Base-by-base conservation (phyloP, 768 basidiomycete species). In the Macrocybe gigantea region DNA sequence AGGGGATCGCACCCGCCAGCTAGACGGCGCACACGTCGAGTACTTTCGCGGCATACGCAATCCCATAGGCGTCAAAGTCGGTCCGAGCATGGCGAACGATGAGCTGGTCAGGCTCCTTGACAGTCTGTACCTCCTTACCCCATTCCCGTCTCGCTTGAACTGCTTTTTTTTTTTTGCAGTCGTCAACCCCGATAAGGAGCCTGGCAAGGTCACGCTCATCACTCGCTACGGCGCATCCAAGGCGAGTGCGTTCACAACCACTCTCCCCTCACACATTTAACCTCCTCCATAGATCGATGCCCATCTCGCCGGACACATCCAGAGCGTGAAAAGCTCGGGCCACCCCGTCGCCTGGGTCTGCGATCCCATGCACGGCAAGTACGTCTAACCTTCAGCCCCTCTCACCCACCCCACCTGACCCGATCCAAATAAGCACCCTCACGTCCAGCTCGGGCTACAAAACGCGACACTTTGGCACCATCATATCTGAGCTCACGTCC, bases 301-400 rank as follows among this genome's bases (percentile, higher is more conserved):
- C 30, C 75, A 82, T 57, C 82, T 98, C 6, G 75, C 92, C 0
- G 74, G 65, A 0, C 95, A 98, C 62, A 94, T 99, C 61, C 62
- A 64, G 9, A 85, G 82, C 6, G 94, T 99, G 11, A 83, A 88
- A 59, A 53, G 67, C 43, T 85, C 91, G 2, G 80, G 78, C 0
- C 93, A 98, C 61, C 88, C 88, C 1, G 93, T 96, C 2, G 80
- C 85, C 7, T 98, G 94, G 93, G 78, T 94, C 43, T 94, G 90
- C 59, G 96, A 98, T 66, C 93, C 94, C 2, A 98, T 98, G 95
- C 95, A 98, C 57, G 95, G 94, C 70, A 96, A 97, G 92, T 93
- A 60, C 56, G 88, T 31, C 34, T 46, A 12, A 39, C 22, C 35
- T 53, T 53, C 38, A n/a, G 39, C 45, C 45, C 40, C 49, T 43